Percentiles rank a stretch among this genome's conserved stretches.
phyloP scores from a whole-genome alignment of 1,284 basidiomycete species.

The Ustilago loliicola region DNA sequence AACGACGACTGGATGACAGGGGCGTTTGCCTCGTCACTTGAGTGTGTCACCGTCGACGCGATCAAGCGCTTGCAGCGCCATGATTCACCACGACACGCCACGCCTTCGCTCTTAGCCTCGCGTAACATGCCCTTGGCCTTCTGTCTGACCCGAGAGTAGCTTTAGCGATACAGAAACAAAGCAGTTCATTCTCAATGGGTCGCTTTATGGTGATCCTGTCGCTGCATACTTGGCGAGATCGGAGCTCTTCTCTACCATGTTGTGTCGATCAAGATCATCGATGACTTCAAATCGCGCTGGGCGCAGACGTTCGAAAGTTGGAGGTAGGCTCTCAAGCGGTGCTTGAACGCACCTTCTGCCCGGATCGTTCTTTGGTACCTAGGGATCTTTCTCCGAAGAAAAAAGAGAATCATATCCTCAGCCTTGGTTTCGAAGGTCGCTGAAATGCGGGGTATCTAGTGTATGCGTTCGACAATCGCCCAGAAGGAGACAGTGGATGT shows the following conservation, averaged over 20 bases:
- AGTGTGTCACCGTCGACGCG: slow-evolving; percentile 8
- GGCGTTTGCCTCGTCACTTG: slow-evolving; percentile 3
- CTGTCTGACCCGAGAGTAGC: no score
- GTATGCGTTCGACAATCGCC: not conserved
- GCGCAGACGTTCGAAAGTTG: not conserved
- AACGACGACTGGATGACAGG: not conserved
- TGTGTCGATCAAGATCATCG: not conserved
- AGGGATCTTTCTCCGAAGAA: not conserved
- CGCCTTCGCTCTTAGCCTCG: not conserved
- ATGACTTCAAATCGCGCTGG: not conserved
- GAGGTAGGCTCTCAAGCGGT: not conserved
- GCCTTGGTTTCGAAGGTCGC: not conserved
- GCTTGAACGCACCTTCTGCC: not conserved
- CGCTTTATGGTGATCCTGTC: not conserved
- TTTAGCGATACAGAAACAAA: not conserved
- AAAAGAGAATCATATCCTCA: no score
- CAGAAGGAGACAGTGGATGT: not conserved
- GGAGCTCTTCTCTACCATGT: not conserved
- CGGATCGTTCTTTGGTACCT: not conserved
- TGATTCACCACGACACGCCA: not conserved
- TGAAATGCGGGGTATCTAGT: not conserved
- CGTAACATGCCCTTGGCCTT: not conserved
- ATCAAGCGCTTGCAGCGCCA: not conserved
- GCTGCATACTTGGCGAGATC: not conserved
- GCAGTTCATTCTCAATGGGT: not conserved